Percentiles rank a stretch among this genome's conserved stretches.
These are phyloP conservation scores for Kappamyces sp. DNA, from an alignment of 192 early-diverging fungal species.

Conservation along the genomic window DNA sequence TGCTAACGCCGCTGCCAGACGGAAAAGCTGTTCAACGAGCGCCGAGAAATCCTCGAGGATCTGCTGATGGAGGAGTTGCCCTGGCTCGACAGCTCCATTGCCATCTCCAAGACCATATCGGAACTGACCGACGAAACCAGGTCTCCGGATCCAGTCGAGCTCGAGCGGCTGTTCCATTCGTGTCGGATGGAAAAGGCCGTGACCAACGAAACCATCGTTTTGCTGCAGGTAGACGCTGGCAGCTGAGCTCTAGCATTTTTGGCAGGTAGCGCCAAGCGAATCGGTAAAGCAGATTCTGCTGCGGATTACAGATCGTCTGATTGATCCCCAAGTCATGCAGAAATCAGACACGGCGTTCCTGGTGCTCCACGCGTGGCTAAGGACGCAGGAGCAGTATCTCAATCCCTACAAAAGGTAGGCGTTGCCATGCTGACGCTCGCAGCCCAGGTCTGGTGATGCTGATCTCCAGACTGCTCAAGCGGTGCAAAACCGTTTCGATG, in stretches of 20 bases:
- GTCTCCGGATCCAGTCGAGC: conserved; percentile 21
- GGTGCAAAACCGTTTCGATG: conserved; percentile 1
- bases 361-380: conserved; percentile 26
- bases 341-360: conserved; percentile 25
- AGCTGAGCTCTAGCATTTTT: conserved; percentile 15
- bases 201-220: conserved; percentile 23
- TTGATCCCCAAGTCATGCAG: conserved; percentile 26
- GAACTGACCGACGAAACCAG: conserved; percentile 20
- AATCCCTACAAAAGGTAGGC: conserved; percentile 11
- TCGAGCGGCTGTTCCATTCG: conserved; percentile 37
- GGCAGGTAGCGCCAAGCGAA: conserved; percentile 25
- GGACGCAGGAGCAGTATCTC: conserved; percentile 21
- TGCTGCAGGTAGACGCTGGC: conserved; percentile 12
- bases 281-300: conserved; percentile 21
- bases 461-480: neutral
- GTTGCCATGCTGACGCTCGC: neutral
- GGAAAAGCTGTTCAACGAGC: conserved; percentile 19
- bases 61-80: conserved; percentile 22
- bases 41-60: conserved; percentile 18
- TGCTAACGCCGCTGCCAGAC: conserved; percentile 6
- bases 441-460: neutral
- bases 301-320: conserved; percentile 25
- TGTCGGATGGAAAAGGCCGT: conserved; percentile 30
- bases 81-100: conserved; percentile 27
- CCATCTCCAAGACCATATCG: conserved; percentile 15